Evolutionary conservation across 2,329 filamentous ascomycete species (phyloP).

Genomic region (Polytolypa hystricis): DNA sequence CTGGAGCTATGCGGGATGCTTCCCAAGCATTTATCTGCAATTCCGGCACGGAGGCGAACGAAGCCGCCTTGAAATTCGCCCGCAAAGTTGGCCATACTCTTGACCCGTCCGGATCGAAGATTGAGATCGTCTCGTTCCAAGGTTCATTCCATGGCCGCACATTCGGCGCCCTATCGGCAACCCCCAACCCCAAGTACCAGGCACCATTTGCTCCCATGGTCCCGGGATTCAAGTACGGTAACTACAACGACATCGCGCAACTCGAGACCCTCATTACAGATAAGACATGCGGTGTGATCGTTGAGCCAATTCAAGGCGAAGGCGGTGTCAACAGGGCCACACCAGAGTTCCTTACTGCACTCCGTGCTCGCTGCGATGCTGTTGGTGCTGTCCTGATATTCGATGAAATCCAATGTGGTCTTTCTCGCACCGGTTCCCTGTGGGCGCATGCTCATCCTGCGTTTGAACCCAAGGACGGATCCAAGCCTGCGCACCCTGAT

Average conservation of each 20-base stretch:
- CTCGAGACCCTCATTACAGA: conserved; percentile 67
- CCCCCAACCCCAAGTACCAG: conserved; percentile 96
- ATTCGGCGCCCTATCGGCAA: conserved; percentile 90
- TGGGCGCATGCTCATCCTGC: conserved; percentile 79
- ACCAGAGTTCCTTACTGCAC: conserved; percentile 68
- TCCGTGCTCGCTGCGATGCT: conserved; percentile 74
- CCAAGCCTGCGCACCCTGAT: conserved; percentile 69
- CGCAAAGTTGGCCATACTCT: conserved; percentile 74
- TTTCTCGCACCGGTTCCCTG: conserved; percentile 73
- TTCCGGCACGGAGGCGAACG: conserved; percentile 92
- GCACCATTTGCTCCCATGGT: conserved; percentile 91
- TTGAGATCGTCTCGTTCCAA: conserved; percentile 81
- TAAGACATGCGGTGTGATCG: conserved; percentile 82
- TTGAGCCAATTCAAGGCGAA: conserved; percentile 96
- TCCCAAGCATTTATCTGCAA: conserved; percentile 85
- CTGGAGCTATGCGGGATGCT: conserved; percentile 72
- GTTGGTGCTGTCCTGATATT: conserved; percentile 85
- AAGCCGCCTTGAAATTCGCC: conserved; percentile 94
- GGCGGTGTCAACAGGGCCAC: conserved; percentile 79
- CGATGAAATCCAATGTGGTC: conserved; percentile 94
- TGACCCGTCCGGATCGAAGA: conserved; percentile 61
- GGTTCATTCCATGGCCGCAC: conserved; percentile 93
- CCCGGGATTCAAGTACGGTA: conserved; percentile 79
- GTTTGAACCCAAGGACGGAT: conserved; percentile 25
- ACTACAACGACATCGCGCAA: conserved; percentile 66